Evolutionary conservation across 371 early-diverging fungal genomes (phyloP).

Genomic region (Syncephalis fuscata): DNA sequence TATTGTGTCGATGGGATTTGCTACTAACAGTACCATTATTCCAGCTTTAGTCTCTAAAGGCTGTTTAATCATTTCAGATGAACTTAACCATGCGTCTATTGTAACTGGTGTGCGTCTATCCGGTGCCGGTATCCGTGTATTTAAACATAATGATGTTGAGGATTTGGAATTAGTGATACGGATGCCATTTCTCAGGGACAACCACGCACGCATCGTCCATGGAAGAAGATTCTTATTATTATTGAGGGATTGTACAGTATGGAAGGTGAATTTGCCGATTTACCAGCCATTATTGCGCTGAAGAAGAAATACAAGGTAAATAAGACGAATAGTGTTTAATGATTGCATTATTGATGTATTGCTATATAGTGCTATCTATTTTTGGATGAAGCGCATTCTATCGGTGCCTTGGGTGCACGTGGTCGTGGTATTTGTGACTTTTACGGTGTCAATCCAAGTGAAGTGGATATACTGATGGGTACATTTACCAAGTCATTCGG

Average conservation of each 20-base stretch:
- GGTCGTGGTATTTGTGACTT: constrained; percentile 98
- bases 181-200: constrained; percentile 96
- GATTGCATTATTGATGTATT: constrained; percentile 1
- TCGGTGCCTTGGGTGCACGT: constrained; percentile 89
- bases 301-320: constrained; percentile 71
- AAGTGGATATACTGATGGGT: constrained; percentile 98
- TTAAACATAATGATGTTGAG: constrained; percentile 82
- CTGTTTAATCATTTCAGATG: constrained; percentile 91
- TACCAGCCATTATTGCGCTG: constrained; percentile 83
- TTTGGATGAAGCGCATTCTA: constrained; percentile 99
- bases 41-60: constrained; percentile 88
- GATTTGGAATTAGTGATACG: constrained; percentile 80
- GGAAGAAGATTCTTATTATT: constrained; percentile 97
- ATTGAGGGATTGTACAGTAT: constrained; percentile 98
- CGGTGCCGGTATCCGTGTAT: constrained; percentile 90
- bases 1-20: constrained; percentile 97
- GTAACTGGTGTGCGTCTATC: constrained; percentile 93
- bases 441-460: constrained; percentile 71
- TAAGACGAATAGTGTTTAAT: not conserved
- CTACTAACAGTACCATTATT: constrained; percentile 96
- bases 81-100: constrained; percentile 94
- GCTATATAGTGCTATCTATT: constrained; percentile 92
- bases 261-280: constrained; percentile 92
- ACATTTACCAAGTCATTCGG: constrained; percentile 99
- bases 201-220: constrained; percentile 95